These are phyloP conservation scores for Orbilia oligospora DNA, from an alignment of 2,329 filamentous ascomycete genomes.

Conservation along the genomic window DNA sequence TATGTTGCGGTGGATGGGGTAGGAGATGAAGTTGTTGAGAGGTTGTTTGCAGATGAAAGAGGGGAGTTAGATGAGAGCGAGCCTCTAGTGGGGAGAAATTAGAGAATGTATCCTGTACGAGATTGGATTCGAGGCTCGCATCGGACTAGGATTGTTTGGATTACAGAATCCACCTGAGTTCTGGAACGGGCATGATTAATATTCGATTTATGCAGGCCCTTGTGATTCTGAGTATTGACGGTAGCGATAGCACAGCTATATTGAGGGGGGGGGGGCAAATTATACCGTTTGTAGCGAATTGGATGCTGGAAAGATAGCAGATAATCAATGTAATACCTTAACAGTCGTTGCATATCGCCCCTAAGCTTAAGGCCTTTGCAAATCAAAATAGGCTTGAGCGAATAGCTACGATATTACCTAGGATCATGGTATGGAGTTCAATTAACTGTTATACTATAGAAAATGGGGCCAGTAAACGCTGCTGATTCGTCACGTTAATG, in stretches of 20 bases:
- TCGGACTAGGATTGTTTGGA: not conserved
- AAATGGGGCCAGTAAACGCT: not conserved
- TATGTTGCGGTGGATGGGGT: constrained; percentile 60
- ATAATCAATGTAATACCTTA: constrained; percentile 11
- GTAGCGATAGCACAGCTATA: not conserved
- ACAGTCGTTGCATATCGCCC: too few species aligned
- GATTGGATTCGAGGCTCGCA: not conserved
- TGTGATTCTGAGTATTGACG: too few species aligned
- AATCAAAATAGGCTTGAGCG: not conserved
- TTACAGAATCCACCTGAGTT: too few species aligned
- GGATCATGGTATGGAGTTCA: not conserved
- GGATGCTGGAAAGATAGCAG: not conserved
- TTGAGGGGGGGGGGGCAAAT: not conserved
- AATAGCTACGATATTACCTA: not conserved
- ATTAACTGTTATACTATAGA: not conserved
- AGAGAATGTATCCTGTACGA: not conserved
- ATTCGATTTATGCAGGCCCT: not conserved
- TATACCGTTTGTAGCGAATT: not conserved
- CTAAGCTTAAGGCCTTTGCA: not conserved
- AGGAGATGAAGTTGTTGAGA: constrained; percentile 16
- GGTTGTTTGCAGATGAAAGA: constrained; percentile 36
- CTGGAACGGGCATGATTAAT: not conserved
- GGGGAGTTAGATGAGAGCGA: constrained; percentile 39
- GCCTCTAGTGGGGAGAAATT: constrained; percentile 31
- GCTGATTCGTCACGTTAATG: not conserved